Evolutionary conservation across 495 filamentous ascomycete species (phyloP).

Genomic region (Lophium mytilinum): DNA sequence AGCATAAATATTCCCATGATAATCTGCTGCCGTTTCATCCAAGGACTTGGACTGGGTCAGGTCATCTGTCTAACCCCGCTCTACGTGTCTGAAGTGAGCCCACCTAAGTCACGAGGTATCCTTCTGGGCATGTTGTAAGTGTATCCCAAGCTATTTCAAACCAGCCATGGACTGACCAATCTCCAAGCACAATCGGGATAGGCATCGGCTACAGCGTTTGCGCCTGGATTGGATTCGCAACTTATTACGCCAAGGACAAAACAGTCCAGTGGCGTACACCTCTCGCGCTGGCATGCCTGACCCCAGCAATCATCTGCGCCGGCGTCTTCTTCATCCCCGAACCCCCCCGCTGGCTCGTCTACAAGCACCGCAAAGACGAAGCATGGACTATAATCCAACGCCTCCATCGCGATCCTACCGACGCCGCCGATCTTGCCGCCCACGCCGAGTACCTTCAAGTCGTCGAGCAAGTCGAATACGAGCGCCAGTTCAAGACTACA

Average conservation of each 20-base stretch:
- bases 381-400: background rate
- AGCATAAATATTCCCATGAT: no score
- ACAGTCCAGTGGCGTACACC: slow-evolving; percentile 1
- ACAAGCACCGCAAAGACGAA: background rate
- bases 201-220: slow-evolving; percentile 1
- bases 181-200: no score
- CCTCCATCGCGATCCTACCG: background rate
- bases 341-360: slow-evolving; percentile 6
- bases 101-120: no score
- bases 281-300: background rate
- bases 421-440: background rate
- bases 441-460: slow-evolving; percentile 6
- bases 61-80: no score
- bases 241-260: slow-evolving; percentile 1
- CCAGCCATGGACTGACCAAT: no score
- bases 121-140: no score
- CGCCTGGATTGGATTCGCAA: background rate
- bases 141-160: no score
- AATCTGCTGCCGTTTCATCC: no score
- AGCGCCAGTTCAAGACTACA: background rate
- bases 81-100: no score
- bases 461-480: background rate
- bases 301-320: background rate
- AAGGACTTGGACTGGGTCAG: no score
- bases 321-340: slow-evolving; percentile 1